A percentile compares a stretch with the other conserved stretches of the same genome.
Conservation (phyloP, 108 stramenopile genomes). For the Fistulifera pelliculosa region DNA sequence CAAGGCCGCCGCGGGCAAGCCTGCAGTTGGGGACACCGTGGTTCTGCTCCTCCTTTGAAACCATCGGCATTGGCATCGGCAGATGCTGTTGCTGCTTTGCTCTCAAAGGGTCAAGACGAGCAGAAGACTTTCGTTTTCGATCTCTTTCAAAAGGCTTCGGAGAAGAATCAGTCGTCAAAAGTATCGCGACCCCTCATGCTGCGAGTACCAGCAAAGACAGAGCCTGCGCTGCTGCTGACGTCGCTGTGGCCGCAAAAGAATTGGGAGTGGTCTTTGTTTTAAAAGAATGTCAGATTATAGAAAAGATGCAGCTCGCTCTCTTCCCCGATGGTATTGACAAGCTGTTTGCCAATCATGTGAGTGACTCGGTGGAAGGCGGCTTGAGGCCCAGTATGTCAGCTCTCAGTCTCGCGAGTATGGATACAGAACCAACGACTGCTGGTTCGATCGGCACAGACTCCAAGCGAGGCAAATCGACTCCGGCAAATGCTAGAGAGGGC, state of each 20-base stretch:
- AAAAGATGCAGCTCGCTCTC: conserved; percentile 59
- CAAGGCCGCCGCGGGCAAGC: conserved; percentile 8
- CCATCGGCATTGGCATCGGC: conserved; percentile 37
- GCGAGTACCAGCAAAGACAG: conserved; percentile 60
- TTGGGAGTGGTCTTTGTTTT: conserved; percentile 54
- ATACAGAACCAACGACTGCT: conserved; percentile 26
- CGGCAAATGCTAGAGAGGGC: conserved; percentile 76
- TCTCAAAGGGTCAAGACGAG: conserved; percentile 14
- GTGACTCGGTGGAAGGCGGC: conserved; percentile 30
- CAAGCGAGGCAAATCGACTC: conserved; percentile 65
- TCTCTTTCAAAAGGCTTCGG: conserved; percentile 49
- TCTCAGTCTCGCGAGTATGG: conserved; percentile 67
- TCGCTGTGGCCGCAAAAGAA: conserved; percentile 51
- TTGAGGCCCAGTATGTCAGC: conserved; percentile 68
- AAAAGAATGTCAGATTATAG: conserved; percentile 61
- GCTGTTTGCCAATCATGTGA: conserved; percentile 15
- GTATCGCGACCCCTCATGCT: conserved; percentile 55
- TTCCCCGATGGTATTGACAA: conserved; percentile 62
- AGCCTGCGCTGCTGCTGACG: conserved; percentile 62
- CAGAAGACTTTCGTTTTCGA: conserved; percentile 38
- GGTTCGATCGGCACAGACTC: conserved; percentile 50
- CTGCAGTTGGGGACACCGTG: conserved; percentile 16
- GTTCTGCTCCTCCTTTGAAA: conserved; percentile 49
- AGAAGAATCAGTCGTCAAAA: conserved; percentile 35
- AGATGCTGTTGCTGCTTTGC: conserved; percentile 25